These are phyloP conservation scores for Ambrosiella beaveri DNA, from an alignment of 2,329 filamentous ascomycete species.

Conservation along the genomic window DNA sequence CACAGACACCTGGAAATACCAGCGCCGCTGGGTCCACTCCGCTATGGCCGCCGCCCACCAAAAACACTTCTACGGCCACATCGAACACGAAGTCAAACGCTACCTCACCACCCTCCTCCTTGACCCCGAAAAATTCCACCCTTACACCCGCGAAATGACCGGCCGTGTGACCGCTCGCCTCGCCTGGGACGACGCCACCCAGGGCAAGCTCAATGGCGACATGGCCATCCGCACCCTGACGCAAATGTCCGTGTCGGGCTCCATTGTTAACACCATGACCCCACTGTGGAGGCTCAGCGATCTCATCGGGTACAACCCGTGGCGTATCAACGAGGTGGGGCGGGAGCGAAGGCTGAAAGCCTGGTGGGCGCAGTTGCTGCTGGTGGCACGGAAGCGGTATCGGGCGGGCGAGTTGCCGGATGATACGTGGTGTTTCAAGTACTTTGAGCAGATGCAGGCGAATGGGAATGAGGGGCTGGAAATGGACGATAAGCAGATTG, in stretches of 20 bases:
- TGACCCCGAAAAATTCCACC: conserved; percentile 28
- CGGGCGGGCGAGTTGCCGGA: conserved; percentile 23
- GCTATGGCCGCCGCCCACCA: conserved; percentile 27
- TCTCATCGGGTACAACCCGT: conserved; percentile 26
- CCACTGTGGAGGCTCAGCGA: conserved; percentile 29
- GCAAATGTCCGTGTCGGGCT: conserved; percentile 34
- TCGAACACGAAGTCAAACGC: conserved; percentile 29
- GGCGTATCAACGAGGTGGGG: conserved; percentile 28
- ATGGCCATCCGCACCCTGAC: conserved; percentile 30
- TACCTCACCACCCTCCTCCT: conserved; percentile 29
- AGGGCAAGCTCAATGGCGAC: conserved; percentile 28
- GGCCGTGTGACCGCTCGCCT: conserved; percentile 33
- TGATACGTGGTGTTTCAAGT: conserved; percentile 32
- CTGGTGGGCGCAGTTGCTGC: conserved; percentile 30
- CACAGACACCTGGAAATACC: conserved; percentile 29
- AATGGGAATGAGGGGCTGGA: conserved; percentile 25
- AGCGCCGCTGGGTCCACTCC: conserved; percentile 35
- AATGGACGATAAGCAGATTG: conserved; percentile 26
- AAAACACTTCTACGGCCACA: conserved; percentile 29
- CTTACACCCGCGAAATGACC: conserved; percentile 30
- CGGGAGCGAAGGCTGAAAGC: conserved; percentile 27
- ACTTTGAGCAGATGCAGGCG: conserved; percentile 26
- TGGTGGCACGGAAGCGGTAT: conserved; percentile 25
- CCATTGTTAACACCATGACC: conserved; percentile 32
- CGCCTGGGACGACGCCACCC: conserved; percentile 32